Conservation (phyloP, 371 early-diverging fungal genomes). For the Mucor velutinosus region DNA sequence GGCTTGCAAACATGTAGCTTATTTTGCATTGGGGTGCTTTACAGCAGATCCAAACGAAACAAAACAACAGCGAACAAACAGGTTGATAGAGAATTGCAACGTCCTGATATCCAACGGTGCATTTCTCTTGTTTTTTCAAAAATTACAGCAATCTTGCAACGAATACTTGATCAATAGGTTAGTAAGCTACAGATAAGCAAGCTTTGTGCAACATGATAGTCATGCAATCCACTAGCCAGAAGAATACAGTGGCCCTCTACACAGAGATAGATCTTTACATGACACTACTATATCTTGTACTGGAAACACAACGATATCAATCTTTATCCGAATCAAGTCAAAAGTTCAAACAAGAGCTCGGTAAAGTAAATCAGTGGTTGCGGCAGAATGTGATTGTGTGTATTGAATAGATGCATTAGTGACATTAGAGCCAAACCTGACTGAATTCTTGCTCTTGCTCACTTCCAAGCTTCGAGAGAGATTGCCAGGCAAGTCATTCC, state of each 20-base stretch:
- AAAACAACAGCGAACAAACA: neutral
- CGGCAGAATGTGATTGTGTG: neutral
- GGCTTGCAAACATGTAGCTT: neutral
- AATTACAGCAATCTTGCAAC: conserved; percentile 31
- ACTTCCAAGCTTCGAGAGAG: conserved; percentile 21
- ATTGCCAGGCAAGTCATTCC: conserved; percentile 55
- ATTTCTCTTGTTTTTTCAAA: conserved; percentile 46
- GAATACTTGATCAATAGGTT: neutral
- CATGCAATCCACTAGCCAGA: neutral
- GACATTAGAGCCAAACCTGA: conserved; percentile 22
- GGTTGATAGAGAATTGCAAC: conserved; percentile 37
- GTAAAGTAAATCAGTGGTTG: conserved; percentile 22
- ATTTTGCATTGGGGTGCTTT: conserved; percentile 3
- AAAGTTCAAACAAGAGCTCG: conserved; percentile 42
- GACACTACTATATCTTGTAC: conserved; percentile 58
- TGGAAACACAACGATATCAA: conserved; percentile 48
- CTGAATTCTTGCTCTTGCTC: conserved; percentile 61
- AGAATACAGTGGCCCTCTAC: neutral
- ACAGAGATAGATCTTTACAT: conserved; percentile 62
- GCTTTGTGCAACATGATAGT: neutral
- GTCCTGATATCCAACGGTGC: conserved; percentile 47
- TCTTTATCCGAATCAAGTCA: conserved; percentile 16
- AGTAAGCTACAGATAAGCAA: neutral
- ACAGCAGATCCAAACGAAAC: neutral
- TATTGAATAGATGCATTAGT: neutral